These are phyloP conservation scores for Phtheirospermum japonicum DNA, from an alignment of 257 asterid genomes.

Conservation along the genomic window DNA sequence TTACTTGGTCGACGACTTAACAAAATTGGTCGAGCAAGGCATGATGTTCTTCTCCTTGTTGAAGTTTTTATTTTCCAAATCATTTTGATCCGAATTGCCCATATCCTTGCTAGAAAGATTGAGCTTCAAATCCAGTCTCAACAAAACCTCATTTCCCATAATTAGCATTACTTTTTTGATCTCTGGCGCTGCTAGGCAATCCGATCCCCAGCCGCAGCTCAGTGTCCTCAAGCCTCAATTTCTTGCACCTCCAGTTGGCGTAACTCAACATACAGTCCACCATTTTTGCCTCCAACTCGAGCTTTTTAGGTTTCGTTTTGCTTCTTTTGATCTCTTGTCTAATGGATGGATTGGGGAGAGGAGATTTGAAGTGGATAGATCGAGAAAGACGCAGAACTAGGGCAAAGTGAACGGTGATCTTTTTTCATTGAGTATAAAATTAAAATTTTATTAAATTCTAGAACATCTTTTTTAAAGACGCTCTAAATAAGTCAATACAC, in stretches of 20 bases:
- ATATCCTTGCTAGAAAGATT: slow-evolving; percentile 44
- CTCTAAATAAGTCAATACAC: too few species aligned
- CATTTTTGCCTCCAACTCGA: slow-evolving; percentile 26
- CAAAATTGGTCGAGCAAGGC: slow-evolving; percentile 27
- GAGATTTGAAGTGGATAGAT: too few species aligned
- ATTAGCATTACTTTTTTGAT: slow-evolving; percentile 28
- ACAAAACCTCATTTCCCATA: slow-evolving; percentile 53
- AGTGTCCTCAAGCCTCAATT: slow-evolving; percentile 39
- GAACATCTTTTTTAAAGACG: too few species aligned
- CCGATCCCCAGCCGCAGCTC: slow-evolving; percentile 74
- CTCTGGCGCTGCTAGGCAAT: slow-evolving; percentile 47
- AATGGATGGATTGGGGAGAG: too few species aligned
- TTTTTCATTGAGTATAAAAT: too few species aligned
- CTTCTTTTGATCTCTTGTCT: too few species aligned
- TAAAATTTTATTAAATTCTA: too few species aligned
- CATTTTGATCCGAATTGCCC: slow-evolving; percentile 19
- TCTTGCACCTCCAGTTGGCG: slow-evolving; percentile 8
- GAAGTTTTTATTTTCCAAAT: slow-evolving; percentile 16
- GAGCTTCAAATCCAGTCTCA: slow-evolving; percentile 69
- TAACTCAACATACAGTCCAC: slow-evolving; percentile 28
- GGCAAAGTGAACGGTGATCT: too few species aligned
- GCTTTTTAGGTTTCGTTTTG: background rate
- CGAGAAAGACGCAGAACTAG: too few species aligned
- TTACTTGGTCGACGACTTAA: slow-evolving; percentile 66
- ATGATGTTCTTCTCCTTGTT: slow-evolving; percentile 23